Percentiles rank a stretch among this genome's conserved stretches.
These are phyloP conservation scores for Globisporangium ultimum DNA, from an alignment of 352 stramenopile species.

Conservation along the genomic window DNA sequence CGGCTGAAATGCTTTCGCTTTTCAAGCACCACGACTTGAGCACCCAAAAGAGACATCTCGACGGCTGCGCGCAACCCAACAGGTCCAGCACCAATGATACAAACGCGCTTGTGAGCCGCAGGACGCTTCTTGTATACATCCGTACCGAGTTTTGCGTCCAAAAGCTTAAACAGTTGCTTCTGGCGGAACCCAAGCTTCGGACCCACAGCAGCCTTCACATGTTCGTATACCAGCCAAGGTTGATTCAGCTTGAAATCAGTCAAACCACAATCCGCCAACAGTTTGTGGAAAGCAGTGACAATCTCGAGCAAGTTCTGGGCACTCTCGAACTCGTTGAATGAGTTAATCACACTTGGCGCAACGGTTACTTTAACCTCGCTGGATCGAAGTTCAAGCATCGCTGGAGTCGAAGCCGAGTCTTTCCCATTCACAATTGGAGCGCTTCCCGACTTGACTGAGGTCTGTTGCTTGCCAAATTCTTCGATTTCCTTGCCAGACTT, in stretches of 20 bases:
- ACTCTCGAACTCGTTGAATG: conserved; percentile 60
- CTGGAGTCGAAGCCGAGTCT: conserved; percentile 7
- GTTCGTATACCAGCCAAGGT: conserved; percentile 60
- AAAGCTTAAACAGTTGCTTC: conserved; percentile 73
- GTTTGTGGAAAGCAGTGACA: conserved; percentile 46
- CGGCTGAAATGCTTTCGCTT: conserved; percentile 81
- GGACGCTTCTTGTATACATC: conserved; percentile 58
- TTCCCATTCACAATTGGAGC: background rate
- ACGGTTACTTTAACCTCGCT: conserved; percentile 32
- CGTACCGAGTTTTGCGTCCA: conserved; percentile 49
- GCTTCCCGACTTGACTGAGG: background rate
- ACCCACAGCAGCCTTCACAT: conserved; percentile 56
- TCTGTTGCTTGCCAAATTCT: conserved; percentile 25
- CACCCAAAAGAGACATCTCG: conserved; percentile 65
- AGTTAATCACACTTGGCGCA: conserved; percentile 38
- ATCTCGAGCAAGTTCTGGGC: conserved; percentile 63
- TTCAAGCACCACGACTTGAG: conserved; percentile 72
- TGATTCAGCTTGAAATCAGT: conserved; percentile 44
- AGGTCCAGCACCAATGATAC: conserved; percentile 70
- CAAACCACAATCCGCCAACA: conserved; percentile 54
- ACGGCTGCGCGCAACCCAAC: conserved; percentile 73
- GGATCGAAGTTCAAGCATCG: conserved; percentile 25
- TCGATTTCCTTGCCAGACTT: conserved; percentile 34
- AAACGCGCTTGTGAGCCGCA: conserved; percentile 64
- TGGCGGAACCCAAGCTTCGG: conserved; percentile 68